phyloP scores from a whole-genome alignment of 78 protist species.

The Polysphondylium violaceum region DNA sequence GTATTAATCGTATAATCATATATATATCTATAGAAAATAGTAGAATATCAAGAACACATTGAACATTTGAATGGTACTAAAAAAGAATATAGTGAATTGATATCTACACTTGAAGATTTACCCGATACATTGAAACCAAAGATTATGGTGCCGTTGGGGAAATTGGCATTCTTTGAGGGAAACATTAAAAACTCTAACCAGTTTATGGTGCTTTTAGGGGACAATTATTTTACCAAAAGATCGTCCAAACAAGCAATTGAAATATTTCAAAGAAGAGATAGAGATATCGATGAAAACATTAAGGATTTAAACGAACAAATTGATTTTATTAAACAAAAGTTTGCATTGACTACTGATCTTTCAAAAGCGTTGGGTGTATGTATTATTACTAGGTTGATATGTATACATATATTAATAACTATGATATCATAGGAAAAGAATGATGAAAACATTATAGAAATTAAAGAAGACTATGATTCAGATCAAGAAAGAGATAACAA shows the following conservation, averaged over 20 bases:
- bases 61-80: conserved; percentile 25
- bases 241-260: conserved; percentile 52
- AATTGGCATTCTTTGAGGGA: conserved; percentile 65
- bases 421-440: no score
- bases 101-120: background rate
- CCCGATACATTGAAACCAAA: conserved; percentile 46
- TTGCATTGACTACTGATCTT: conserved; percentile 11
- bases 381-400: no score
- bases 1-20: background rate
- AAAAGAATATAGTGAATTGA: conserved; percentile 20
- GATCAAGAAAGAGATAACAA: conserved; percentile 46
- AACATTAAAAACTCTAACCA: conserved; percentile 16
- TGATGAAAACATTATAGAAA: conserved; percentile 35
- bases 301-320: conserved; percentile 1
- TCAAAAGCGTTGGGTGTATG: conserved; percentile 18
- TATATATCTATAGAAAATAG: background rate
- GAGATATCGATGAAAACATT: conserved; percentile 6
- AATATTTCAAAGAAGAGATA: conserved; percentile 35
- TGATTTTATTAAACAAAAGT: background rate
- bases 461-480: conserved; percentile 68
- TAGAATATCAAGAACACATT: conserved; percentile 12
- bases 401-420: no score
- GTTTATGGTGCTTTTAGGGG: conserved; percentile 37
- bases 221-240: conserved; percentile 59
- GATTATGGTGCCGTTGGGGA: conserved; percentile 55